Percentiles rank a stretch among this genome's conserved stretches.
Conservation (phyloP, 805 yeast genomes). For the Wickerhamiella shivajii region DNA sequence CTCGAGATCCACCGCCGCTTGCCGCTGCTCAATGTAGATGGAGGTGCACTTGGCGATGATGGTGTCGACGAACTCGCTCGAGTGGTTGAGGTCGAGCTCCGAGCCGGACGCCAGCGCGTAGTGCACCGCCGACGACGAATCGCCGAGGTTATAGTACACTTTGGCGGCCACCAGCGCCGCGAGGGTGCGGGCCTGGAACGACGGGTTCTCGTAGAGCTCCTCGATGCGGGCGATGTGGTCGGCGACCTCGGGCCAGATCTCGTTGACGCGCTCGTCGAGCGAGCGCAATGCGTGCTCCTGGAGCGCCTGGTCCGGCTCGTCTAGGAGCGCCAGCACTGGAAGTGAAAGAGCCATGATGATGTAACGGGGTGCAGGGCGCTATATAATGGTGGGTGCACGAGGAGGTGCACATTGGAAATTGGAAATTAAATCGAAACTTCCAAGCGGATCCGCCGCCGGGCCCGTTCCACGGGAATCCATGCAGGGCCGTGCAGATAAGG, state of each 20-base stretch:
- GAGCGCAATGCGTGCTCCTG: conserved; percentile 76
- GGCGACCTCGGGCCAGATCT: conserved; percentile 95
- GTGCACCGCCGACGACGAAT: conserved; percentile 77
- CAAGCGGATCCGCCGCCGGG: too few relatives aligned
- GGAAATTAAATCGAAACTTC: too few relatives aligned
- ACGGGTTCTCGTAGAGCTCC: conserved; percentile 73
- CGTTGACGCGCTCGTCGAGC: conserved; percentile 70
- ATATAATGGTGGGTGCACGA: too few relatives aligned
- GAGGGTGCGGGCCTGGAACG: conserved; percentile 58
- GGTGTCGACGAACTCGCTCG: conserved; percentile 81
- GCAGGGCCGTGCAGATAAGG: too few relatives aligned
- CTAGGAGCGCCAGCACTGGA: conserved; percentile 78
- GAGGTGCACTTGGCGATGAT: conserved; percentile 88
- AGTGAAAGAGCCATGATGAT: conserved; percentile 60
- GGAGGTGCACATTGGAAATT: too few relatives aligned
- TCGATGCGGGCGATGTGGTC: conserved; percentile 79
- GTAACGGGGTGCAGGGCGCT: too few relatives aligned
- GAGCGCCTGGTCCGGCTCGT: conserved; percentile 63
- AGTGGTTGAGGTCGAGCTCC: conserved; percentile 58
- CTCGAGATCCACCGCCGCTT: too few relatives aligned
- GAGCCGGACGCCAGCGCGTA: conserved; percentile 77
- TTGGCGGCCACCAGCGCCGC: conserved; percentile 92
- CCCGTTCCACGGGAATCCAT: too few relatives aligned
- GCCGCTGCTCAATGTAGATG: conserved; percentile 56
- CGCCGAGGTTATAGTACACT: conserved; percentile 83